A percentile compares a stretch with the other conserved stretches of the same genome.
phyloP scores from a whole-genome alignment of 2,329 filamentous ascomycete genomes.

The Pseudogymnoascus sp. region DNA sequence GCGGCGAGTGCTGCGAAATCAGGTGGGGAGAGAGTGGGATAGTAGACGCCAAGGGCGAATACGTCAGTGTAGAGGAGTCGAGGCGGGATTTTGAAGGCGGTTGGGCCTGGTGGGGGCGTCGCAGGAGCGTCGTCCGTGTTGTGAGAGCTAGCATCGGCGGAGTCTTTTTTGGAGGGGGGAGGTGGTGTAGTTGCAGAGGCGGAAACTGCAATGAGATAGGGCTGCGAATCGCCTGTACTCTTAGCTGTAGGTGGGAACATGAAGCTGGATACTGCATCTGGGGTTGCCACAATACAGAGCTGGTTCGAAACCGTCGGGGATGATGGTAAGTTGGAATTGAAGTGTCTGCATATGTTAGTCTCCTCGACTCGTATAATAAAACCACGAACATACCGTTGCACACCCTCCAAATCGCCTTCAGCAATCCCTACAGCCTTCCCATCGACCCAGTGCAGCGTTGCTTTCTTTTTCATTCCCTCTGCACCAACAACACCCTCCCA shows the following conservation, averaged over 20 bases:
- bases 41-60: slow-evolving; percentile 11
- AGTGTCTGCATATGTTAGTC: slow-evolving; percentile 13
- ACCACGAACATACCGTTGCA: slow-evolving; percentile 14
- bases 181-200: not conserved
- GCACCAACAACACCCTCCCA: slow-evolving; percentile 15
- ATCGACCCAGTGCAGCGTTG: slow-evolving; percentile 19
- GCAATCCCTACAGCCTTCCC: slow-evolving; percentile 15
- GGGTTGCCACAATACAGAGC: slow-evolving; percentile 17
- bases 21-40: not conserved
- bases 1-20: slow-evolving; percentile 14
- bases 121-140: not conserved
- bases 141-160: not conserved
- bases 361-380: not conserved
- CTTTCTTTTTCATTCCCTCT: slow-evolving; percentile 15
- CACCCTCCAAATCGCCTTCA: slow-evolving; percentile 18
- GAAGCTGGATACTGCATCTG: slow-evolving; percentile 13
- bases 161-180: not conserved
- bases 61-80: slow-evolving; percentile 18
- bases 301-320: slow-evolving; percentile 14
- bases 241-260: not conserved
- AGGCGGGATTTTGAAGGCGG: slow-evolving; percentile 14
- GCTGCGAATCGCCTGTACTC: slow-evolving; percentile 11
- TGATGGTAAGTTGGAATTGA: slow-evolving; percentile 12
- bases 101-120: slow-evolving; percentile 6
- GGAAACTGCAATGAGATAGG: slow-evolving; percentile 11